Base-by-base conservation (phyloP, 345 rosid species). In the Linum tenue region DNA sequence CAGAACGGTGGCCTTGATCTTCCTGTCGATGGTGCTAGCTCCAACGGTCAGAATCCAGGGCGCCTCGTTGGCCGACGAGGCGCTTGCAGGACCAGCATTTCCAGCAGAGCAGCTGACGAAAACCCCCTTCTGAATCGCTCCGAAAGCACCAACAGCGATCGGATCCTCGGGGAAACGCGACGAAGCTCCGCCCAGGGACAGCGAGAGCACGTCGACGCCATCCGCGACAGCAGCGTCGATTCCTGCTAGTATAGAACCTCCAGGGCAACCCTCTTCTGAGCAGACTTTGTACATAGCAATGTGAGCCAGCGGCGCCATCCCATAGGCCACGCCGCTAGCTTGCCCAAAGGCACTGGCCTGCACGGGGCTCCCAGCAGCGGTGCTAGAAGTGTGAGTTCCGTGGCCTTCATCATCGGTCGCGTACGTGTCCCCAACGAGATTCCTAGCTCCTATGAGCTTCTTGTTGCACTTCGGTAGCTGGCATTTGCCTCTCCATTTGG, bases 281-380 rank as follows among this genome's bases (percentile, higher is more conserved):
- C 60, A 57, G 38, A 57, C 60, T 57, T 57, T 57, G 60, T 57
- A 57, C 38, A 57, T 57, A n/a, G 60, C 60, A 31, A 57, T 17
- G 35, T 57, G 60, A 17, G 60, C 60, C 9, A 57, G 22, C 37
- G 60, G 60, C 22, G 60, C 60, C 8, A 57, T 57, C 8, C 60
- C 60, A 3, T 5, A 4, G 2, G 60, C 60, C 3, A 8, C 17
- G 7, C 60, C 60, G 9, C 11, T 17, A 37, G 36, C 36, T 16
- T 57, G 60, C 60, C 60, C 60, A 12, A 22, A 15, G 37, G 36
- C 36, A 7, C 22, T 37, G 1, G 60, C 60, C 12, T 12, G 5
- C 11, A 57, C 38, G 7, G 60, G 60, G 10, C 22, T 57, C 10
- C 60, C 60, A 3, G 60, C 60, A 9, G 60, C 60, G 5, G 60